Base-by-base conservation (phyloP, 2,329 filamentous ascomycete species). In the Taxawa tesnikishii region DNA sequence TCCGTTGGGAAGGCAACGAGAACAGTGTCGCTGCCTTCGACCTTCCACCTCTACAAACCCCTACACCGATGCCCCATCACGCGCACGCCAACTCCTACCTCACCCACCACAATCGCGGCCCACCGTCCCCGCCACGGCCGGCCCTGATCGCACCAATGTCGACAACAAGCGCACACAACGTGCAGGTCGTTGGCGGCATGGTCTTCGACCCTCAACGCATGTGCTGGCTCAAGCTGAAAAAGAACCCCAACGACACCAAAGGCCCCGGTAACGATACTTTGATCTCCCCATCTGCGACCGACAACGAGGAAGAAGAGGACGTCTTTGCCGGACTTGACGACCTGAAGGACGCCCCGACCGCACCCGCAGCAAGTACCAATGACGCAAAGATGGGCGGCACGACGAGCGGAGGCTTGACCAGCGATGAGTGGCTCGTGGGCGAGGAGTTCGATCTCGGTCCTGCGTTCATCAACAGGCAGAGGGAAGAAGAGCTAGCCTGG, bases 361-460 rank as follows among this genome's bases (percentile, higher is more conserved):
- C 24, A 28, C 32, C 18, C 30, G 15, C 17, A 46, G 46, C 18
- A 51, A 49, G 13, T n/a, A 49, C 44, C 37, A 48, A 47, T 4
- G 37, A 45, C 9, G 43, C 45, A 8, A 26, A 30, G 5, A 27
- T 34, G 14, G 32, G 36, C 13, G 28, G 13, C 23, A 14, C 32
- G 6, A 43, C 44, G 17, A 36, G 33, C 14, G 43, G 45, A 27
- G 38, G 42, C 27, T 47, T 60, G 9, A 43, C 44, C 8, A 49
- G 57, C 36, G 80, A 85, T 46, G 80, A 87, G 49, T 88, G 83
- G 70, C 73, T 83, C 5, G 50, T 50, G 14, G 53, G 54, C 32
- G 90, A 98, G 57, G 90, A 98, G 53, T 98, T 98, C 48, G 90
- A 98, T 51, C 84, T 98, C 34, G 90, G 90, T 0, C 90, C 88